phyloP scores from a whole-genome alignment of 2,329 filamentous ascomycete species.

The Penicillium sp. region DNA sequence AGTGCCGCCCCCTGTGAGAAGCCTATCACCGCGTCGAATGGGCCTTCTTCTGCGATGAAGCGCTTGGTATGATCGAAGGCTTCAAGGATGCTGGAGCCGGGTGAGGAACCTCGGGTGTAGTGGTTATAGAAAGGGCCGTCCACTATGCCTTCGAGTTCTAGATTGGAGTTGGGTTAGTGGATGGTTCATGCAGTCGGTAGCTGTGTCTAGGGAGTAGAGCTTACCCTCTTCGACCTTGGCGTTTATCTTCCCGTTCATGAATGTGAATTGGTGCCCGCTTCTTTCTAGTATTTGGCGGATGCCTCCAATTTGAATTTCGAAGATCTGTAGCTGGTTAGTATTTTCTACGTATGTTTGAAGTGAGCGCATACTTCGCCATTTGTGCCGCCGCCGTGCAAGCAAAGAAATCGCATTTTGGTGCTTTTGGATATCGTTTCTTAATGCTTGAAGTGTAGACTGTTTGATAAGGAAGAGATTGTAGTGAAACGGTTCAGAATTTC shows the following conservation, averaged over 20 bases:
- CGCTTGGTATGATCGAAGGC: conserved; percentile 27
- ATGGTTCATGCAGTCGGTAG: background rate
- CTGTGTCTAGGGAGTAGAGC: background rate
- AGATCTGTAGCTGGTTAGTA: conserved; percentile 24
- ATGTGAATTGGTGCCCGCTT: conserved; percentile 31
- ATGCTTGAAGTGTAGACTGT: background rate
- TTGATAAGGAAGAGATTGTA: background rate
- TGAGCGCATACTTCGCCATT: conserved; percentile 28
- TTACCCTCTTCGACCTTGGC: conserved; percentile 30
- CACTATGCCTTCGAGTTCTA: conserved; percentile 32
- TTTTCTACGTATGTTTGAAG: background rate
- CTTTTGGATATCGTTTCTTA: too few species aligned
- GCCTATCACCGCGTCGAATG: conserved; percentile 35
- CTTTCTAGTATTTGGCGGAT: conserved; percentile 26
- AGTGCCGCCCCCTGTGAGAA: conserved; percentile 35
- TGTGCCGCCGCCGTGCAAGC: conserved; percentile 34
- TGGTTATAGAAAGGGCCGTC: conserved; percentile 35
- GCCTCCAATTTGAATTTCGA: conserved; percentile 36
- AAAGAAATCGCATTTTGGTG: conserved; percentile 32
- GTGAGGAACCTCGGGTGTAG: conserved; percentile 25
- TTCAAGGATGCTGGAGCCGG: conserved; percentile 22
- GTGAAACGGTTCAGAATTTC: background rate
- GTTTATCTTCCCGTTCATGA: conserved; percentile 28
- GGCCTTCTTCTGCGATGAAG: conserved; percentile 26
- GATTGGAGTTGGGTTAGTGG: background rate